Evolutionary conservation across 2,329 filamentous ascomycete species (phyloP), one percentile per base, ranked within the genome.

Genomic region (Colletotrichum higginsianum): DNA sequence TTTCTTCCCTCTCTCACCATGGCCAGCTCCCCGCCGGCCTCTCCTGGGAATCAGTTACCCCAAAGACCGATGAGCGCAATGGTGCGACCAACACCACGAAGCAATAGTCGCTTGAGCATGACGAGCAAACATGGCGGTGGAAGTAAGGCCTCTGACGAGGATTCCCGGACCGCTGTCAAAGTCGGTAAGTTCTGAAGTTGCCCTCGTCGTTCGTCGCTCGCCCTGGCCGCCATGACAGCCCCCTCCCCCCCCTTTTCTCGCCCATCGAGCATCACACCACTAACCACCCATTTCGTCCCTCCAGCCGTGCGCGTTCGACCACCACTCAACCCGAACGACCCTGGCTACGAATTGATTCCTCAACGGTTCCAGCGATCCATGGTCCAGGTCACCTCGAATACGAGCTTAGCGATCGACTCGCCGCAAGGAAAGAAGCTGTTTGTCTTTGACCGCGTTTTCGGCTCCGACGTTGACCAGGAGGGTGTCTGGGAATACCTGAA

Each of bases 401-500:
- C 94, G 8, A 97, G 90, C 79, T 85, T 99, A 60, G 88, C 94
- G 30, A 94, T 99, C 76, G 96, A 98, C 79, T 93, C 95, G 2
- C 93, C 95, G 0, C 95, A 98, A 79, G 96, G 96, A 61, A 93
- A 93, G 79, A 98, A 98, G 80, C 87, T 98, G 4, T 99, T 99
- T 79, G 92, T 98, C 23, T 99, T 99, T 80, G 96, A 99, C 83
- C 92, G 95, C 73, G 95, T 99, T 6, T 99, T 99, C 79, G 89
- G 91, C 42, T 91, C 95, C 76, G 92, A 96, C 2, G 88, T 95
- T 9, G 88, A 90, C 71, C 96, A 99, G 81, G 93, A 96, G 75
- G 96, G 95, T 57, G 85, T 99, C 57, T 99, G 96, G 94, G 93
- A 98, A 57, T 99, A 99, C 78, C 86, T 99, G 60, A 90, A 90